Conservation (phyloP, 2,329 filamentous ascomycete genomes). For the Xylaria sp. region DNA sequence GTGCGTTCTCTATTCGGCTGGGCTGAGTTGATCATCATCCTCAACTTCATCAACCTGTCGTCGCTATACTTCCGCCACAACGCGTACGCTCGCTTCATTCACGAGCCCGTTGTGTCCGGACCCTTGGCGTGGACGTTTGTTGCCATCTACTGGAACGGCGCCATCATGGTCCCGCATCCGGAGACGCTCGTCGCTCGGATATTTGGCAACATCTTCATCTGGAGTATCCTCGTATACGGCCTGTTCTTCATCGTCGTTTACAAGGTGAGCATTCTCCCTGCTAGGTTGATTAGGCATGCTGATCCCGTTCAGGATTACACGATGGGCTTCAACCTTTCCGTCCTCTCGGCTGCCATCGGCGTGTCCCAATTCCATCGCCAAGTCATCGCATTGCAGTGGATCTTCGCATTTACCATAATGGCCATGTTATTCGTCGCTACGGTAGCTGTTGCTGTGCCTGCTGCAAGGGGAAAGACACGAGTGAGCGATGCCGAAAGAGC, state of each 20-base stretch:
- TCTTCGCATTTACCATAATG: slow-evolving; percentile 88
- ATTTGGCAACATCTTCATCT: slow-evolving; percentile 86
- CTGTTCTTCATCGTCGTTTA: slow-evolving; percentile 75
- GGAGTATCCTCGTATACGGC: slow-evolving; percentile 79
- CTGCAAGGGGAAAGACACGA: slow-evolving; percentile 60
- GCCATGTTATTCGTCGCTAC: slow-evolving; percentile 73
- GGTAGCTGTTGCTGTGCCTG: slow-evolving; percentile 67
- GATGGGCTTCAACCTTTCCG: slow-evolving; percentile 78
- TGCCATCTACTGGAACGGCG: slow-evolving; percentile 87
- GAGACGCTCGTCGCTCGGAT: slow-evolving; percentile 73
- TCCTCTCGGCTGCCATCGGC: slow-evolving; percentile 75
- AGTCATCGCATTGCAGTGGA: slow-evolving; percentile 84
- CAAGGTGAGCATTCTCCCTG: slow-evolving; percentile 58
- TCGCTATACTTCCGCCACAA: slow-evolving; percentile 82
- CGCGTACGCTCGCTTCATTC: slow-evolving; percentile 74
- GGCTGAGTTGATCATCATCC: slow-evolving; percentile 74
- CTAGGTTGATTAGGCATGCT: slow-evolving; percentile 8
- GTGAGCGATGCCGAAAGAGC: slow-evolving; percentile 62
- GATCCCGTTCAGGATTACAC: slow-evolving; percentile 63
- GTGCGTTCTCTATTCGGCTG: slow-evolving; percentile 75
- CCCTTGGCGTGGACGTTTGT: slow-evolving; percentile 88
- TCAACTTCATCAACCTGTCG: slow-evolving; percentile 83
- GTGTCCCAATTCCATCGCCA: slow-evolving; percentile 77
- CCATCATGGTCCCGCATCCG: slow-evolving; percentile 75
- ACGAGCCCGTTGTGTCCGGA: slow-evolving; percentile 74